Evolutionary conservation across 2,329 filamentous ascomycete genomes (phyloP).

Genomic region (Microcera coccophila): DNA sequence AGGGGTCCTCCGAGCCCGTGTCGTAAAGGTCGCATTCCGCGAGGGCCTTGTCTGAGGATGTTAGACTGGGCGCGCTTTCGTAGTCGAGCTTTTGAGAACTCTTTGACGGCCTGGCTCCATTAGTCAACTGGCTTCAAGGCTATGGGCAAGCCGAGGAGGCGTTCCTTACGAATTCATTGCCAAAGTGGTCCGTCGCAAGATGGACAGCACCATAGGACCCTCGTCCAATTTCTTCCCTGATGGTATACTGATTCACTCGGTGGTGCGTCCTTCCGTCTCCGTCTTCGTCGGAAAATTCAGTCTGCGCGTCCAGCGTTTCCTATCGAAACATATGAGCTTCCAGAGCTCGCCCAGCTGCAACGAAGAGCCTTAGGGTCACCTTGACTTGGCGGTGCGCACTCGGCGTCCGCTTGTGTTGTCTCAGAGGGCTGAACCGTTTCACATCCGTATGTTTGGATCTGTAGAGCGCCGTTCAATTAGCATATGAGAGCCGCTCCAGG

Average conservation of each 20-base stretch:
- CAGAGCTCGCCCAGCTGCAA: slow-evolving; percentile 42
- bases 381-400: slow-evolving; percentile 57
- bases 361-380: slow-evolving; percentile 31
- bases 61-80: slow-evolving; percentile 88
- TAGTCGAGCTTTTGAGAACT: slow-evolving; percentile 90
- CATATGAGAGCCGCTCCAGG: neutral
- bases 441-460: slow-evolving; percentile 47
- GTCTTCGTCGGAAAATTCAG: slow-evolving; percentile 81
- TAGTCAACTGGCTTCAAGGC: neutral
- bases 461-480: neutral
- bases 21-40: slow-evolving; percentile 25
- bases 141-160: slow-evolving; percentile 1
- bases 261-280: slow-evolving; percentile 77
- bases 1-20: slow-evolving; percentile 23
- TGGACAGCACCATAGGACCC: slow-evolving; percentile 95
- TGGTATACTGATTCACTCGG: slow-evolving; percentile 90
- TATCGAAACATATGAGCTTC: slow-evolving; percentile 32
- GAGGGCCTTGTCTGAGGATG: slow-evolving; percentile 59
- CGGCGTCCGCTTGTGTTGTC: slow-evolving; percentile 56
- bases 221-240: slow-evolving; percentile 92
- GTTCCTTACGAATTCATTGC: slow-evolving; percentile 78
- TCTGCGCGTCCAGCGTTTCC: slow-evolving; percentile 89
- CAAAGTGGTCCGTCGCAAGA: slow-evolving; percentile 83
- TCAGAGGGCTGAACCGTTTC: slow-evolving; percentile 51
- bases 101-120: slow-evolving; percentile 81